phyloP scores from a whole-genome alignment of 108 stramenopile genomes.

The Aurantiochytrium sp. region DNA sequence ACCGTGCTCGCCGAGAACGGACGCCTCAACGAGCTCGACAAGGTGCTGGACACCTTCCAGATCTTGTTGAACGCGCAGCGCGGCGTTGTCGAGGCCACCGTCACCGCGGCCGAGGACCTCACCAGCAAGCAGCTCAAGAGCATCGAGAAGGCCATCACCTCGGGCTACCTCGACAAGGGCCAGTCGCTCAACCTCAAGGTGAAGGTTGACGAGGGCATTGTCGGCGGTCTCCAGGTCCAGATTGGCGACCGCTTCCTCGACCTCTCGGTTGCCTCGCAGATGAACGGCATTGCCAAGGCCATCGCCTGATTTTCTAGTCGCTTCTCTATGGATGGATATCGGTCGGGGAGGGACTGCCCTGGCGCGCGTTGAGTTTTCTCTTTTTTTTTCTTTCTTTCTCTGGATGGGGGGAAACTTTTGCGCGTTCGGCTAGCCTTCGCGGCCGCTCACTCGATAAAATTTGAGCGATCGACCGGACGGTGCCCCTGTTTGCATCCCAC shows the following conservation, averaged over 20 bases:
- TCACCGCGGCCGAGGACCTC: conserved; percentile 72
- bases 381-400: too few relatives aligned
- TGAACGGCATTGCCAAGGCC: conserved; percentile 56
- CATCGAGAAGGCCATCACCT: conserved; percentile 70
- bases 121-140: conserved; percentile 56
- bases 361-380: too few relatives aligned
- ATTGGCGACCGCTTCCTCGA: conserved; percentile 96
- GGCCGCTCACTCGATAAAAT: too few relatives aligned
- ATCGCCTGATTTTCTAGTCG: background rate
- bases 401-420: too few relatives aligned
- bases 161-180: conserved; percentile 54
- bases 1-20: conserved; percentile 86
- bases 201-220: conserved; percentile 73
- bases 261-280: conserved; percentile 76
- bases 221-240: conserved; percentile 90
- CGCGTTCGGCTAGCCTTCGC: too few relatives aligned
- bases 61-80: conserved; percentile 86
- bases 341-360: too few relatives aligned
- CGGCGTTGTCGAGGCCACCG: conserved; percentile 83
- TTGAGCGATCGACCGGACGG: too few relatives aligned
- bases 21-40: conserved; percentile 62
- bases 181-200: conserved; percentile 69
- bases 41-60: conserved; percentile 62
- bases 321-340: too few relatives aligned
- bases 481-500: too few relatives aligned